Evolutionary conservation across 345 rosid species (phyloP).

Genomic region (Melaleuca alternifolia): DNA sequence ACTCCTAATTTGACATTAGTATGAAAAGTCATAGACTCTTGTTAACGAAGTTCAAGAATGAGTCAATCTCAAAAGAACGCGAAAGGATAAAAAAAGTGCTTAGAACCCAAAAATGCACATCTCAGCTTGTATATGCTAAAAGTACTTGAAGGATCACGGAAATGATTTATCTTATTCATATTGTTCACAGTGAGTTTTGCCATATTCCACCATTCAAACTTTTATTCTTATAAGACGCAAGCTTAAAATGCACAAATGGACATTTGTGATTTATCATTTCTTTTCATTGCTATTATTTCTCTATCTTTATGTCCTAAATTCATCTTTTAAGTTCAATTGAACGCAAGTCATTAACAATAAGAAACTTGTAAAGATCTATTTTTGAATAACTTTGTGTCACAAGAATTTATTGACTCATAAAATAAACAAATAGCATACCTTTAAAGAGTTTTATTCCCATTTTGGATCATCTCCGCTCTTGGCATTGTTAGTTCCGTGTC

Average conservation of each 20-base stretch:
- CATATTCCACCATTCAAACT: no score
- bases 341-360: accelerated
- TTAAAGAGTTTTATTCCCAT: not conserved
- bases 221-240: no score
- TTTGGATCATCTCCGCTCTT: not conserved
- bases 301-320: no score
- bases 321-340: not conserved
- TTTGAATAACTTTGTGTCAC: not conserved
- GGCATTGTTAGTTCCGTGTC: no score
- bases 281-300: no score
- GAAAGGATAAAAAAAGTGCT: not conserved
- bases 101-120: accelerated
- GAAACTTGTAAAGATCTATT: not conserved
- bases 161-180: not conserved
- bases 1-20: not conserved
- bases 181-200: not conserved
- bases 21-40: not conserved
- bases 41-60: no score
- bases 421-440: not conserved
- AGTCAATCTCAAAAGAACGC: not conserved
- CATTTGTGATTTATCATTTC: no score
- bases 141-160: not conserved
- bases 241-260: no score
- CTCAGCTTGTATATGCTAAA: not conserved
- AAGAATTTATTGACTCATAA: not conserved